Base-by-base conservation (phyloP, 768 basidiomycete genomes). In the Epithele typhae region DNA sequence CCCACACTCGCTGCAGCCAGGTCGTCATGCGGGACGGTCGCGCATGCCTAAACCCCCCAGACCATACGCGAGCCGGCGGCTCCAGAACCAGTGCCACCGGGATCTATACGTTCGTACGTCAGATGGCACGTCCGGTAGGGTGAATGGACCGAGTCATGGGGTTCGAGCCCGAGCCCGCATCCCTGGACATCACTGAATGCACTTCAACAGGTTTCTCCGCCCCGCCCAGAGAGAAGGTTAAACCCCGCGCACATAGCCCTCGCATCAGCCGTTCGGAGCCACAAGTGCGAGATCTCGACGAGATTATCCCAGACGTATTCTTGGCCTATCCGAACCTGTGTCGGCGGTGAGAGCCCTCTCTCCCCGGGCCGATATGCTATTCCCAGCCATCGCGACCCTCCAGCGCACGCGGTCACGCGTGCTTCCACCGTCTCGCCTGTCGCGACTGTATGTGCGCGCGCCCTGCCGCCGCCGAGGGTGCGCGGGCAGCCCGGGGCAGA, bases 151-250 rank as follows among this genome's bases (percentile, higher is more conserved):
- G 43, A 40, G 51, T 37, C 30, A 38, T 43, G 40, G 37, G 30
- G 37, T 40, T 32, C 25, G 30, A 35, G 23, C 41, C 45, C 45
- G 37, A 35, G 36, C 37, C 36, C 23, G 44, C 42, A 48, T 43
- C 37, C 42, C 23, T 37, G 43, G n/a, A 22, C 44, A 33, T 32
- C 39, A 19, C 21, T 48, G 46, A 52, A 52, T 52, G 38, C 36
- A n/a, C 22, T 7, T 12, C 34, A 48, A 46, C 44, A 53, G 54
- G 57, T 61, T 61, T 61, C 50, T 50, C 59, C 59, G 59, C 33
- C 37, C 37, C 45, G 19, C 45, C 37, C 40, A 51, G 32, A 41
- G 46, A 40, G 43, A 49, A 54, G 57, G 57, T 51, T 57, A 57
- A 59, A 59, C 50, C 37, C 59, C 57, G 59, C 59, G 32, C 6